Percentiles rank a stretch among this genome's conserved stretches.
These are phyloP conservation scores for Arxiozyma heterogenica DNA, from an alignment of 1,139 yeast species.

Conservation along the genomic window DNA sequence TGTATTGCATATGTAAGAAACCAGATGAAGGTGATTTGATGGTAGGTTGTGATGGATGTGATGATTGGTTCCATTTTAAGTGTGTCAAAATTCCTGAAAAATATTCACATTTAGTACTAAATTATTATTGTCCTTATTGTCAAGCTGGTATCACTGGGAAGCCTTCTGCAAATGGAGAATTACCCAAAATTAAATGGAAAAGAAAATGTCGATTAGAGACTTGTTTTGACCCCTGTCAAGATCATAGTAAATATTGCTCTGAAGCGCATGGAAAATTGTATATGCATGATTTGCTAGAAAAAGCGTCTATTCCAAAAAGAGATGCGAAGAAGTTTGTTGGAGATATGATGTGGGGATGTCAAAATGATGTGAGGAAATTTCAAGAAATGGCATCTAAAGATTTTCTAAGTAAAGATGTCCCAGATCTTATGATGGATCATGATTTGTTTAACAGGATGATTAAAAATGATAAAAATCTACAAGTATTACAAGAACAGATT, in stretches of 20 bases:
- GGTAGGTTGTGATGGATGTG: slow-evolving; percentile 94
- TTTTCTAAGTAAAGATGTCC: slow-evolving; percentile 15
- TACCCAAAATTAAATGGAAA: slow-evolving; percentile 52
- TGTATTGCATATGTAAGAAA: slow-evolving; percentile 70
- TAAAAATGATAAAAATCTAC: slow-evolving; percentile 21
- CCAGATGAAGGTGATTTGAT: slow-evolving; percentile 76
- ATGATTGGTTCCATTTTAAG: slow-evolving; percentile 86
- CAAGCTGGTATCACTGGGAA: slow-evolving; percentile 40
- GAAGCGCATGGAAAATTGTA: slow-evolving; percentile 60
- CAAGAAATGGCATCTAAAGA: slow-evolving; percentile 17
- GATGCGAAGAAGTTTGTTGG: slow-evolving; percentile 14
- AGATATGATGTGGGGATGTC: slow-evolving; percentile 14
- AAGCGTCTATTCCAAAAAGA: slow-evolving; percentile 13
- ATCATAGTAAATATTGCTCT: slow-evolving; percentile 62
- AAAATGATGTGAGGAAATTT: slow-evolving; percentile 24
- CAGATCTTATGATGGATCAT: slow-evolving; percentile 27
- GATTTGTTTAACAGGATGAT: slow-evolving; percentile 33
- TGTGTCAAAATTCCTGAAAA: slow-evolving; percentile 57
- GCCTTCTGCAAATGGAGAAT: slow-evolving; percentile 5
- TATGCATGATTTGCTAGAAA: slow-evolving; percentile 33
- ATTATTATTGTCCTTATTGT: slow-evolving; percentile 72
- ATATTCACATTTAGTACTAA: slow-evolving; percentile 50
- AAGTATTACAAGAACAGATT: slow-evolving; percentile 12
- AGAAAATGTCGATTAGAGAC: slow-evolving; percentile 56
- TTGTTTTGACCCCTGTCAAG: slow-evolving; percentile 52